These are phyloP conservation scores for Fraxinus dipetala DNA, from an alignment of 305 asterid species.

Conservation along the genomic window DNA sequence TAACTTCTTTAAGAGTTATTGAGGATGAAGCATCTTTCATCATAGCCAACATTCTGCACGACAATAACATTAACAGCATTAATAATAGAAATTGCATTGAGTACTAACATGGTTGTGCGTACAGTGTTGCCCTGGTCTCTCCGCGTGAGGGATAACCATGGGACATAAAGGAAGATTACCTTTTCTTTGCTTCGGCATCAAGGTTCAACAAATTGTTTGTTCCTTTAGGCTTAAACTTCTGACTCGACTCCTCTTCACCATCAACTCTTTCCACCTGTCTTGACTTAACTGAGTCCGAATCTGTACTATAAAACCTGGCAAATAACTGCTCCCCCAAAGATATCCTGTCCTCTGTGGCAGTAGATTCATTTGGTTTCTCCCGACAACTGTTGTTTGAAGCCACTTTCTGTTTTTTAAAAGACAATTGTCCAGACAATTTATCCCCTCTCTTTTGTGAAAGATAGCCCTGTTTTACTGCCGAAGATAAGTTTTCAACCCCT, in stretches of 20 bases:
- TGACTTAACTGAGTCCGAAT: slow-evolving; percentile 35
- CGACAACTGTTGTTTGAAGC: slow-evolving; percentile 29
- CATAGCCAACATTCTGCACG: slow-evolving; percentile 53
- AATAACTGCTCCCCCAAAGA: slow-evolving; percentile 45
- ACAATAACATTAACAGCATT: slow-evolving; percentile 17
- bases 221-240: slow-evolving; percentile 32
- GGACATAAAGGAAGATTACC: slow-evolving; percentile 41
- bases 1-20: slow-evolving; percentile 46
- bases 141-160: not conserved
- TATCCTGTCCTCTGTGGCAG: slow-evolving; percentile 23
- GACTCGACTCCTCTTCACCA: slow-evolving; percentile 33
- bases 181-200: slow-evolving; percentile 56
- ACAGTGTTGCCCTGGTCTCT: not conserved
- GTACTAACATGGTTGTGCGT: not conserved
- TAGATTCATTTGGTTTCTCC: slow-evolving; percentile 31
- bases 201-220: slow-evolving; percentile 28
- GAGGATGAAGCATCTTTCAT: slow-evolving; percentile 55
- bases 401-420: slow-evolving; percentile 41
- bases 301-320: slow-evolving; percentile 27
- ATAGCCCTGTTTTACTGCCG: slow-evolving; percentile 30
- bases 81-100: not conserved
- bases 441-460: slow-evolving; percentile 39
- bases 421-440: slow-evolving; percentile 26
- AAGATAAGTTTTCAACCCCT: slow-evolving; percentile 36
- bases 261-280: slow-evolving; percentile 15